Percentiles rank a stretch among this genome's conserved stretches.
Evolutionary conservation across 306 rosid species (phyloP).

Genomic region (Rosa lucieae): DNA sequence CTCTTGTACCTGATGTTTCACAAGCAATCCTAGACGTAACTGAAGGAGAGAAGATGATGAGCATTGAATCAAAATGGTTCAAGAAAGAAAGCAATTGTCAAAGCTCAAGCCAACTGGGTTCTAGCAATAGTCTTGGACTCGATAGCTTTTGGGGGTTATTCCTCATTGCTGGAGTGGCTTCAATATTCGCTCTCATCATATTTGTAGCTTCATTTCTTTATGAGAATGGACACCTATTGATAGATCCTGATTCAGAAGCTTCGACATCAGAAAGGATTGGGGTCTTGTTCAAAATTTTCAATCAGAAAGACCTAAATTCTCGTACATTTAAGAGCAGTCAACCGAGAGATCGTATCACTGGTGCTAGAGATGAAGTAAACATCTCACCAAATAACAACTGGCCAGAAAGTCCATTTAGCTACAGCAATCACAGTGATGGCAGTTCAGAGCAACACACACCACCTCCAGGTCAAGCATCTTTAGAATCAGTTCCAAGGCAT

Average conservation of each 20-base stretch:
- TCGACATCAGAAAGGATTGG: constrained; percentile 36
- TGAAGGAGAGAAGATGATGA: constrained; percentile 50
- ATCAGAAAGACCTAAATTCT: constrained; percentile 28
- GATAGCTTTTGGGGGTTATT: constrained; percentile 74
- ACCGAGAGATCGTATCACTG: neutral
- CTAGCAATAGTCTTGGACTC: constrained; percentile 45
- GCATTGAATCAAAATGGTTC: constrained; percentile 55
- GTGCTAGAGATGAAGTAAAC: neutral
- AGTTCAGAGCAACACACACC: neutral
- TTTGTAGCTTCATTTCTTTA: constrained; percentile 36
- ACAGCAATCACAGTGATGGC: neutral
- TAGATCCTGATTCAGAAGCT: neutral
- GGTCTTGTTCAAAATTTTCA: constrained; percentile 21
- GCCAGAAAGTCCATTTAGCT: constrained; percentile 9
- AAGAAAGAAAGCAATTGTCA: constrained; percentile 20
- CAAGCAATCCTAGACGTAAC: constrained; percentile 56
- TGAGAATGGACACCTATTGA: constrained; percentile 37
- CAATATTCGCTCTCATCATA: constrained; percentile 32
- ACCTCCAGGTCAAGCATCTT: neutral
- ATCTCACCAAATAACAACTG: neutral
- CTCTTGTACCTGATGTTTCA: constrained; percentile 53
- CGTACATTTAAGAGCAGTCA: constrained; percentile 13
- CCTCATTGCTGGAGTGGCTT: constrained; percentile 47
- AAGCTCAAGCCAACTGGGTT: constrained; percentile 23
- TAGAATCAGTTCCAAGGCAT: neutral